phyloP scores from a whole-genome alignment of 805 yeast species.

The Lipomyces sp. region DNA sequence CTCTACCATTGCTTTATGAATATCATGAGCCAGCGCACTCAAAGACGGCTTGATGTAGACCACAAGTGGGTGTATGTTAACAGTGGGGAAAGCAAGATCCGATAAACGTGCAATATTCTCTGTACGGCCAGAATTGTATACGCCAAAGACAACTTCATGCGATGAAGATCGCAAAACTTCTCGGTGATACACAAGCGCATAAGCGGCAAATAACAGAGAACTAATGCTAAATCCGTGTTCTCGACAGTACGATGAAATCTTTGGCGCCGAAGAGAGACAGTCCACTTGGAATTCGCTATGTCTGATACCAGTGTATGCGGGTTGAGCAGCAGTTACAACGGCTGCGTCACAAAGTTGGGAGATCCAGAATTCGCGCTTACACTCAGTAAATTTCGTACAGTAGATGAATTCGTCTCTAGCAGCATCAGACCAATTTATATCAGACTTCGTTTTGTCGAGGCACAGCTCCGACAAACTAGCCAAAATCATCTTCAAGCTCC shows the following conservation, averaged over 20 bases:
- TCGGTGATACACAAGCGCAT: constrained; percentile 12
- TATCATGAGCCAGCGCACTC: constrained; percentile 16
- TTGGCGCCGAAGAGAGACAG: neutral
- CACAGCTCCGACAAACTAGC: constrained; percentile 19
- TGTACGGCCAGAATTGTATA: constrained; percentile 39
- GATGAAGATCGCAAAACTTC: neutral
- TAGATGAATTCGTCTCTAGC: neutral
- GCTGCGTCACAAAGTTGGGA: neutral
- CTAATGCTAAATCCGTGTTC: constrained; percentile 6
- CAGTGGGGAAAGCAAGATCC: constrained; percentile 30
- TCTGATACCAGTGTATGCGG: neutral
- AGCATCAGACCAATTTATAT: neutral
- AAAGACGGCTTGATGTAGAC: constrained; percentile 10
- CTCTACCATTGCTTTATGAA: constrained; percentile 23
- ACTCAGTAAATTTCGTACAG: neutral
- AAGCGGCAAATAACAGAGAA: constrained; percentile 30
- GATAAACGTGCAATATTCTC: constrained; percentile 14
- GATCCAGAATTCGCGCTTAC: constrained; percentile 10
- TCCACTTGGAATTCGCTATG: neutral
- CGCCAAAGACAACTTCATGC: constrained; percentile 27
- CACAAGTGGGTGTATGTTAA: constrained; percentile 37
- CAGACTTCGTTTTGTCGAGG: neutral
- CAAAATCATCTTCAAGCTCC: constrained; percentile 36
- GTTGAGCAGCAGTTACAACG: neutral
- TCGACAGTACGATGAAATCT: constrained; percentile 4